Conservation (phyloP, 345 rosid genomes). For the Eucalyptus coolabah region DNA sequence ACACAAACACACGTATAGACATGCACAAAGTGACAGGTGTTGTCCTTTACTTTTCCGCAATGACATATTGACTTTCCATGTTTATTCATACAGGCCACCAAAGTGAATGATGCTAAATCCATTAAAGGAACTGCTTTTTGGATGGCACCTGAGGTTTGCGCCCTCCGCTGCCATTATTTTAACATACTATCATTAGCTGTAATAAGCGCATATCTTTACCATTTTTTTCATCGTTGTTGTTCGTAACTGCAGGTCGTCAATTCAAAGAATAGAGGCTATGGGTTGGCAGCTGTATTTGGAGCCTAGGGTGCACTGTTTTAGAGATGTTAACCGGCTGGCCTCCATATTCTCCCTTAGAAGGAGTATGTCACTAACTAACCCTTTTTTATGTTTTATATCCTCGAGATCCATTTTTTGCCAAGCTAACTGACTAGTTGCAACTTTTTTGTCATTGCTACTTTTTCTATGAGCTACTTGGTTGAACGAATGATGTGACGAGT, state of each 20-base stretch:
- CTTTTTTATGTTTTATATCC: background rate
- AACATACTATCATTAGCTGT: background rate
- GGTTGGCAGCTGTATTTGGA: slow-evolving; percentile 80
- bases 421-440: background rate
- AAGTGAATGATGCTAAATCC: slow-evolving; percentile 42
- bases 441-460: background rate
- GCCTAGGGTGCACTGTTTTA: slow-evolving; percentile 84
- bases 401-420: background rate
- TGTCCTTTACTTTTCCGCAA: background rate
- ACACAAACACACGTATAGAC: background rate
- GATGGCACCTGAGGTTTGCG: slow-evolving; percentile 97
- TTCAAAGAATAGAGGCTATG: slow-evolving; percentile 43
- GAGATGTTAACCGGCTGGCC: slow-evolving; percentile 67
- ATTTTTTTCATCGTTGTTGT: background rate
- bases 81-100: background rate
- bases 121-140: slow-evolving; percentile 68
- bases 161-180: background rate
- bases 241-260: slow-evolving; percentile 44
- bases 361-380: slow-evolving; percentile 23
- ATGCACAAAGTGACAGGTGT: background rate
- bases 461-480: background rate
- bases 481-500: background rate
- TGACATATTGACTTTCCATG: background rate
- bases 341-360: slow-evolving; percentile 52
- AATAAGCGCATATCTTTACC: background rate